Evolutionary conservation across 345 rosid genomes (phyloP).

Genomic region (Eucalyptus sp.): DNA sequence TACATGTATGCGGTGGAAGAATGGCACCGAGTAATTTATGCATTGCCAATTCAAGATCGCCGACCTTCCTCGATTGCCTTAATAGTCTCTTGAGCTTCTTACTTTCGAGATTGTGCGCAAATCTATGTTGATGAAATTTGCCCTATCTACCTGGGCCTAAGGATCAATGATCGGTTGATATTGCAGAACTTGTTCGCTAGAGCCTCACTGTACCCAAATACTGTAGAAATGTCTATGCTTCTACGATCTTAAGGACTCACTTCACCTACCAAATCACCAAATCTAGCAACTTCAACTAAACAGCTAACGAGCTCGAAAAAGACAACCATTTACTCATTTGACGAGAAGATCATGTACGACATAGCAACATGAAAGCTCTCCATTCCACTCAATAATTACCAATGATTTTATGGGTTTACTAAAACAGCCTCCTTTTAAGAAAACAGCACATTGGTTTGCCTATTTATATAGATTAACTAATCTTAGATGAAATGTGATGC

Average conservation of each 20-base stretch:
- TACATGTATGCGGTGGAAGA: too few relatives aligned
- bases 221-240: not conserved
- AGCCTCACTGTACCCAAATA: not conserved
- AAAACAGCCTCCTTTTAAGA: not conserved
- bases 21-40: not conserved
- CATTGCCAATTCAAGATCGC: not conserved
- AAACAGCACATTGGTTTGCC: not conserved
- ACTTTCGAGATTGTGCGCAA: not conserved
- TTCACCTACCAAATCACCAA: not conserved
- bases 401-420: not conserved
- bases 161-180: not conserved
- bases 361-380: not conserved
- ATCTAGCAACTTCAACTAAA: not conserved
- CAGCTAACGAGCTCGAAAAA: not conserved
- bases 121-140: not conserved
- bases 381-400: not conserved
- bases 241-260: not conserved
- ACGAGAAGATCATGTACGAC: not conserved
- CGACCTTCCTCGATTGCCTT: not conserved
- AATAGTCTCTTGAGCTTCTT: not conserved
- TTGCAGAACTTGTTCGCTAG: not conserved
- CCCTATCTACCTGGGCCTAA: not conserved
- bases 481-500: not conserved
- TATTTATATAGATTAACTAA: not conserved
- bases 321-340: not conserved